Base-by-base conservation (phyloP, 345 rosid genomes). In the Syzygium grande region DNA sequence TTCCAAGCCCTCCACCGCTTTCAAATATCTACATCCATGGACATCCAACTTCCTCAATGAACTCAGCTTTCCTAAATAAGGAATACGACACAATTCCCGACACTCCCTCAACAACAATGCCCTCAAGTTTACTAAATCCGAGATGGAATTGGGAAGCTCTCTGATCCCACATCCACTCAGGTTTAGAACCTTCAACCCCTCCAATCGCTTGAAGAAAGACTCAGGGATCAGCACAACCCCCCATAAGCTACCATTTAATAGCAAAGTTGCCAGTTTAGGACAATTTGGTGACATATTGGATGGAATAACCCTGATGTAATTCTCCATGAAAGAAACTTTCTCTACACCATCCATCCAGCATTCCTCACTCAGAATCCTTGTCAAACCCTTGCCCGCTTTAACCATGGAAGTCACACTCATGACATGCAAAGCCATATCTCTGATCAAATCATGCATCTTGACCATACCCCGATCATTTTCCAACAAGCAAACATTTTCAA, bases 401-500 rank as follows among this genome's bases (percentile, higher is more conserved):
- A 87, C 90, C 55, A 90, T 51, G 68, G 63, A 85, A 43, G 51
- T 89, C 8, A 3, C 46, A 1, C 84, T 58, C 41, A 86, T 86
- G 10, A 89, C 63, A 16, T 41, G 77, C 49, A 90, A 22, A 25
- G 93, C 90, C 92, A 93, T 86, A 22, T 88, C 92, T 84, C 90
- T 89, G 16, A 90, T 59, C 55, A 91, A 8, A 41, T 80, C 90
- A 87, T 90, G 91, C 92, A 91, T 90, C 53, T 52, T 90, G 87
- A 88, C 52, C n/a, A 84, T 34, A 51, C 25, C 87, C 29, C 0
- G 4, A 58, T 15, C 17, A 34, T 17, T 56, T 83, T 91, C 91
- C 52, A 92, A 51, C 61, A 92, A 78, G 30, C 87, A 89, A 11
- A 63, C 80, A n/a, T 43, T 87, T 85, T 58, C 84, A 65, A 92